A percentile compares a stretch with the other conserved stretches of the same genome.
Conservation (phyloP, 2,329 filamentous ascomycete genomes). For the Ilyonectria mors-panacis region DNA sequence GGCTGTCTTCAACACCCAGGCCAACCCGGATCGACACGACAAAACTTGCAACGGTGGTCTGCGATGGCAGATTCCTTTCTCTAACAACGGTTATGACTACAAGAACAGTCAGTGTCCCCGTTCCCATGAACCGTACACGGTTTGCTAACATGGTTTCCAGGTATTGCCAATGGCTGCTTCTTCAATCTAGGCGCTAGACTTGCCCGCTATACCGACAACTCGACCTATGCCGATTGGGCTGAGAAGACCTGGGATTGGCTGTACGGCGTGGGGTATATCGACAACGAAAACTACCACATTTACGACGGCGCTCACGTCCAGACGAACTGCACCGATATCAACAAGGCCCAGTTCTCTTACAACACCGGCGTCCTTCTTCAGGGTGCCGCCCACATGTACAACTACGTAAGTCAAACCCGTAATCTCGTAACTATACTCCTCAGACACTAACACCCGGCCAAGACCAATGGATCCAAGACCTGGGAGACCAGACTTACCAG, state of each 20-base stretch:
- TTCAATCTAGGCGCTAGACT: conserved; percentile 79
- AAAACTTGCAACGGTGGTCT: conserved; percentile 72
- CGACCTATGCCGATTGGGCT: conserved; percentile 76
- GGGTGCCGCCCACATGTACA: conserved; percentile 76
- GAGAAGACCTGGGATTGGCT: conserved; percentile 76
- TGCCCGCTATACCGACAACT: conserved; percentile 77
- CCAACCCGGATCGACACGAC: conserved; percentile 71
- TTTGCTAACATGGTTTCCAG: conserved; percentile 33
- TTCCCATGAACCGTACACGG: too few species aligned
- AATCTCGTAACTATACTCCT: background rate
- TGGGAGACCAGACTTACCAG: conserved; percentile 68
- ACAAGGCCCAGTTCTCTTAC: conserved; percentile 73
- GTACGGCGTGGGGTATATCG: conserved; percentile 69
- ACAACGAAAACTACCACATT: conserved; percentile 70
- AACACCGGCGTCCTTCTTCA: conserved; percentile 71
- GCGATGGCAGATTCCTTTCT: conserved; percentile 83
- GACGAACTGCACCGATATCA: conserved; percentile 68
- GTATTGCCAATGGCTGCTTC: conserved; percentile 73
- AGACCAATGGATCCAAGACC: conserved; percentile 63
- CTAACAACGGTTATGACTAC: conserved; percentile 83
- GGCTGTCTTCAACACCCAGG: conserved; percentile 74
- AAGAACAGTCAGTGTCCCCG: conserved; percentile 67
- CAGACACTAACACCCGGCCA: conserved; percentile 25
- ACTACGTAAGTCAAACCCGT: conserved; percentile 58
- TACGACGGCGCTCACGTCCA: conserved; percentile 70